Conservation (phyloP, 2,329 filamentous ascomycete genomes). For the Xylariales sp. region DNA sequence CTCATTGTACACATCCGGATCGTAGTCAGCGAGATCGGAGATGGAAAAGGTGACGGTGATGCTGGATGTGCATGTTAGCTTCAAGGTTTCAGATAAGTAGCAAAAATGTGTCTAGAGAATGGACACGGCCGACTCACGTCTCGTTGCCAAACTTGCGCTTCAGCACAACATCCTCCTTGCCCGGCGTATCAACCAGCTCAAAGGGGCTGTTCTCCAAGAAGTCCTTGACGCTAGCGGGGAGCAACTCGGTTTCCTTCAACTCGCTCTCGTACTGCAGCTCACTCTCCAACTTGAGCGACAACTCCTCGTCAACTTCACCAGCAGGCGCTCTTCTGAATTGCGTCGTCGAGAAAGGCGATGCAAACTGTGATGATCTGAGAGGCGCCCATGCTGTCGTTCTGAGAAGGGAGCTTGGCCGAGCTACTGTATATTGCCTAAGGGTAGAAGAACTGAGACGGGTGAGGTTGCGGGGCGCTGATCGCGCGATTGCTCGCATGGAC, state of each 20-base stretch:
- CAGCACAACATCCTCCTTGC: slow-evolving; percentile 83
- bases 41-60: slow-evolving; percentile 83
- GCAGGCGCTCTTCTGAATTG: slow-evolving; percentile 36
- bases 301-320: slow-evolving; percentile 66
- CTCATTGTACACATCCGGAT: slow-evolving; percentile 55
- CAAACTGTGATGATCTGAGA: slow-evolving; percentile 30
- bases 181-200: slow-evolving; percentile 74
- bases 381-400: slow-evolving; percentile 40
- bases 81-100: slow-evolving; percentile 15
- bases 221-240: slow-evolving; percentile 75
- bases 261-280: slow-evolving; percentile 82
- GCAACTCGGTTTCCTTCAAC: slow-evolving; percentile 66
- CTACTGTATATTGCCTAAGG: slow-evolving; percentile 43
- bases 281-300: slow-evolving; percentile 78
- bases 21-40: slow-evolving; percentile 68
- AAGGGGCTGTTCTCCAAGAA: slow-evolving; percentile 84
- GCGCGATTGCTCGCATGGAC: slow-evolving; percentile 60
- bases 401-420: slow-evolving; percentile 45
- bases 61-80: slow-evolving; percentile 37
- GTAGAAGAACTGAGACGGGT: slow-evolving; percentile 51
- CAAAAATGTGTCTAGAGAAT: neutral
- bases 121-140: slow-evolving; percentile 64
- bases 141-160: slow-evolving; percentile 82
- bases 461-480: slow-evolving; percentile 61
- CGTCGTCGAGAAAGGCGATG: slow-evolving; percentile 48